Evolutionary conservation across 257 asterid genomes (phyloP).

Genomic region (Ilex asprella): DNA sequence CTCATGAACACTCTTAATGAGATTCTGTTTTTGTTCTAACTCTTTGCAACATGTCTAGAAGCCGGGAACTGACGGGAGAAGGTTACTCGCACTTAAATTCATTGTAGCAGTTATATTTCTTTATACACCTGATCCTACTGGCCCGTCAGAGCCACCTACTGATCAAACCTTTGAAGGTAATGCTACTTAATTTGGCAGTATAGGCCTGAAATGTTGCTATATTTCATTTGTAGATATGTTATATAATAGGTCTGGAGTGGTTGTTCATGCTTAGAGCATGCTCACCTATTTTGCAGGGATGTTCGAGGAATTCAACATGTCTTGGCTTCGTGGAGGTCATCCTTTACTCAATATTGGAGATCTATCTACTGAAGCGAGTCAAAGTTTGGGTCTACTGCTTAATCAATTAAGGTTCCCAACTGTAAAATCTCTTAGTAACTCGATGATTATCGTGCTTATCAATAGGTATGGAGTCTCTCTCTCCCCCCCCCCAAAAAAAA

Average conservation of each 20-base stretch:
- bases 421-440: constrained; percentile 65
- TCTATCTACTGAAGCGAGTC: constrained; percentile 85
- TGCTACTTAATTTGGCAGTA: not conserved
- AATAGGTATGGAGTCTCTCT: constrained; percentile 42
- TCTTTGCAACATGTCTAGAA: constrained; percentile 21
- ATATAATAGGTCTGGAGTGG: not conserved
- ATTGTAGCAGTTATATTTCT: constrained; percentile 80
- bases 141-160: constrained; percentile 70
- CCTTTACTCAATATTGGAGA: constrained; percentile 79
- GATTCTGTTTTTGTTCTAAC: constrained; percentile 25
- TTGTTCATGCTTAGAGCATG: constrained; percentile 1
- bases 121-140: constrained; percentile 89
- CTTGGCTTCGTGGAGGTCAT: constrained; percentile 99
- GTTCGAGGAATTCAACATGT: constrained; percentile 62
- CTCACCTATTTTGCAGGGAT: constrained; percentile 35
- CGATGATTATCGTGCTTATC: constrained; percentile 71
- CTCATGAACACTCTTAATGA: constrained; percentile 4
- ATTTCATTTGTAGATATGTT: not conserved
- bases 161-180: constrained; percentile 65
- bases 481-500: no score
- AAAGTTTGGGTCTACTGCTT: constrained; percentile 70
- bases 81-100: constrained; percentile 87
- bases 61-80: constrained; percentile 88
- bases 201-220: not conserved
- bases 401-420: constrained; percentile 87